Base-by-base conservation (phyloP, 225 moss, liverwort and hornwort species). In the Takakia lepidozioides region DNA sequence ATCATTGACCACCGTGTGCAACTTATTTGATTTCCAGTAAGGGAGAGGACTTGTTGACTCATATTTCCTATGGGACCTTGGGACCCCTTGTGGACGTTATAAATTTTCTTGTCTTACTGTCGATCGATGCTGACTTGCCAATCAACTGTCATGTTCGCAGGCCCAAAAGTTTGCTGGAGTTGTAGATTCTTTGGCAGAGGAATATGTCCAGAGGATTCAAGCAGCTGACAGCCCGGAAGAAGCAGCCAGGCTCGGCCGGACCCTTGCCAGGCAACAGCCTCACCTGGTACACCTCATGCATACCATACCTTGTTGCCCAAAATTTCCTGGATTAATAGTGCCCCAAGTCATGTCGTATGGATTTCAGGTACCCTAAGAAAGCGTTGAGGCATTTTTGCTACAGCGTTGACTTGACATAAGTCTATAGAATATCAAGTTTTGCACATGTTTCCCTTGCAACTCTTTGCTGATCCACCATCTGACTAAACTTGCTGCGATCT, bases 111-210 rank as follows among this genome's bases (percentile, higher is more conserved):
- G n/a, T n/a, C n/a, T n/a, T n/a, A n/a, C n/a, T n/a, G n/a, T n/a
- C n/a, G n/a, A n/a, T n/a, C n/a, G n/a, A n/a, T n/a, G n/a, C n/a
- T n/a, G n/a, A n/a, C n/a, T n/a, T n/a, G n/a, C n/a, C n/a, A n/a
- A n/a, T n/a, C n/a, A n/a, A n/a, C n/a, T n/a, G n/a, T n/a, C n/a
- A n/a, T n/a, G n/a, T 16, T 51, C 55, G 59, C 74, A 93, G 89
- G 93, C 86, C 25, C 90, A 90, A 50, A 90, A 86, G 37, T 95
- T 82, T 56, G 51, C 50, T 20, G 82, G 86, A 48, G 86, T 95
- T 21, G 20, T 67, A 42, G 84, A 84, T 61, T 48, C 68, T 18
- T 3, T 71, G 28, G 90, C 73, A 27, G 67, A 67, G 55, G 76
- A 68, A n/a, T 75, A 67, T 45, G 54, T 80, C 22, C 40, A 54